Evolutionary conservation across 495 filamentous ascomycete species (phyloP), one percentile per base, ranked within the genome.

Genomic region (Hypoxylon rickii): DNA sequence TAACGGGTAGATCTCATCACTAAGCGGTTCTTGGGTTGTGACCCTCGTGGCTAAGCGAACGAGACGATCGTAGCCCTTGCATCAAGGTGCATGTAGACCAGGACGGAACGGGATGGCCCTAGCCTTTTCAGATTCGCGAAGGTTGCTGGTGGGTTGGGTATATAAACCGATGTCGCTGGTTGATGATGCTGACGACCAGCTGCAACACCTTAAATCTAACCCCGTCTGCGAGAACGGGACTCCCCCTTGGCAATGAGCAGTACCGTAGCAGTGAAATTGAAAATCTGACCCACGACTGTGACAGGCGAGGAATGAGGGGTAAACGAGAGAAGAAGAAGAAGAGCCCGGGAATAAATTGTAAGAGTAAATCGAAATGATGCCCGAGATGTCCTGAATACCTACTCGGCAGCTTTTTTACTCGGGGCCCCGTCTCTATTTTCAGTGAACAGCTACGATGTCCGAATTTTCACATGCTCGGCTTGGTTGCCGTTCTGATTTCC

Each of bases 121-220:
- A 57, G 48, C 37, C 53, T 49, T 37, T 43, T 17, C 19, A 48
- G 59, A 57, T 63, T 63, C 47, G 44, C 53, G 48, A 57, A 41
- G 43, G 43, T 20, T 17, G 45, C 33, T 53, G 42, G 42, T 56
- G 47, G 58, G 52, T 51, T 57, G 53, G 47, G 56, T 53, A 31
- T 49, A 29, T 44, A 63, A 63, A 52, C 59, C 59, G 59, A 57
- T 63, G 52, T 63, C 59, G 59, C 59, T 57, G 15, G 34, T 17
- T 38, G 44, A 26, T 38, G 53, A 63, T 49, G 44, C 32, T 41
- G 37, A 39, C 33, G 18, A 47, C 50, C 31, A 32, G 12, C 3
- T 24, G 16, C 34, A 41, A 36, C 13, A 55, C 44, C 40, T 33
- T 42, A 44, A 59, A 24, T 13, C 29, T 38, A 44, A 43, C 29